Percentiles rank a stretch among this genome's conserved stretches.
phyloP scores from a whole-genome alignment of 257 asterid genomes.

The Lycium barbarum region DNA sequence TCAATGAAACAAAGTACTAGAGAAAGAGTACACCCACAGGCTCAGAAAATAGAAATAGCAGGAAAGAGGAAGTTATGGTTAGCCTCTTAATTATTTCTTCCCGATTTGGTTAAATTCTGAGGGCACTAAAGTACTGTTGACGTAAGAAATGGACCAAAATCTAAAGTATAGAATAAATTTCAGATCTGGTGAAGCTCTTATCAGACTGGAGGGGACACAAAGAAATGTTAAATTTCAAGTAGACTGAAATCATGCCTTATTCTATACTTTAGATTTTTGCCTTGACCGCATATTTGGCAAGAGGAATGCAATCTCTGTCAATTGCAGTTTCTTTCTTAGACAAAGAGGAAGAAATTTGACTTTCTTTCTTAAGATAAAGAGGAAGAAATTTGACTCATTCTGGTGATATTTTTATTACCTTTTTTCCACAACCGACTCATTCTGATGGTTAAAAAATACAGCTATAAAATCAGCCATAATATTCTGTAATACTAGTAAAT shows the following conservation, averaged over 20 bases:
- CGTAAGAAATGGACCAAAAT: neutral
- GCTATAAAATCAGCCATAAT: neutral
- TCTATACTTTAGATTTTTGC: too few species aligned
- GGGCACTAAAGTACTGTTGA: neutral
- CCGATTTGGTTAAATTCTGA: neutral
- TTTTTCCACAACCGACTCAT: neutral
- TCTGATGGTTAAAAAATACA: neutral
- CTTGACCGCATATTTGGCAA: neutral
- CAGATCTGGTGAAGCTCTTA: neutral
- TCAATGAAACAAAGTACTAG: neutral
- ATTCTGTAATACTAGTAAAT: neutral
- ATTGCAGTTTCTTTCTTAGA: neutral
- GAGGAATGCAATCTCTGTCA: neutral
- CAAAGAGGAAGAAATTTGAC: conserved; percentile 8
- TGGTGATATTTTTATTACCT: neutral
- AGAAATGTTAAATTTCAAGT: neutral
- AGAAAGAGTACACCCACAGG: neutral
- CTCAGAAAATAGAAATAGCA: conserved; percentile 1
- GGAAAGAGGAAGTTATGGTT: conserved; percentile 3
- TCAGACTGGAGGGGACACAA: neutral
- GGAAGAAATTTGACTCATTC: neutral
- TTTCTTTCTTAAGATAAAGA: neutral
- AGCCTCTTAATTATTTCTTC: conserved; percentile 1
- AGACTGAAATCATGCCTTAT: neutral
- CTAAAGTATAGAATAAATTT: neutral